Percentiles rank a stretch among this genome's conserved stretches.
Conservation (phyloP, 805 yeast genomes). For the Yarrowia bubula region DNA sequence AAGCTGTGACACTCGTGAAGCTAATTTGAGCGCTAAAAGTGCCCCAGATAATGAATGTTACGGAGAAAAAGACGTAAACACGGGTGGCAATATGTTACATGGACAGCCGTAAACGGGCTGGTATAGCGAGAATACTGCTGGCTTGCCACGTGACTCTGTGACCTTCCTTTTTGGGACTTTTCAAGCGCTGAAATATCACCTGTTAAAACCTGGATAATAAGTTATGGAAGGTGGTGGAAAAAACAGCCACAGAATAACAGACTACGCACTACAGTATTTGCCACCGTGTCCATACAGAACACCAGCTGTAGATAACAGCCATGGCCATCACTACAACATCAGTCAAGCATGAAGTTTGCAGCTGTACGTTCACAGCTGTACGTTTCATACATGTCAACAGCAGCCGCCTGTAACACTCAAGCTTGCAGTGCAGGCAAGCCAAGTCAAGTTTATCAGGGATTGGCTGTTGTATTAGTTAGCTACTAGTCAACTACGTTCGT, state of each 20-base stretch:
- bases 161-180: background rate
- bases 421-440: background rate
- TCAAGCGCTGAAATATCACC: background rate
- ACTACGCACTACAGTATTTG: background rate
- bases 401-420: background rate
- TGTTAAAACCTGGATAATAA: background rate
- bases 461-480: too few species aligned
- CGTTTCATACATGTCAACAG: background rate
- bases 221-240: constrained; percentile 16
- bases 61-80: too few species aligned
- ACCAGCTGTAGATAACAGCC: too few species aligned
- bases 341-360: background rate
- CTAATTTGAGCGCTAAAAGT: too few species aligned
- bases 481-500: background rate
- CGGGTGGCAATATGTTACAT: too few species aligned
- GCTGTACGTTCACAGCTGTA: background rate
- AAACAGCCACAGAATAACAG: too few species aligned
- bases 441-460: too few species aligned
- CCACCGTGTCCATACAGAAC: background rate
- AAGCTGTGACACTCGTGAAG: too few species aligned
- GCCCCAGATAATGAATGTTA: too few species aligned
- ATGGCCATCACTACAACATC: too few species aligned
- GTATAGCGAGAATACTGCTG: background rate
- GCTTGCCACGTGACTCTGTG: background rate
- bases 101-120: too few species aligned